These are phyloP conservation scores for Phytophthora sp. DNA, from an alignment of 352 stramenopile genomes.

Conservation along the genomic window DNA sequence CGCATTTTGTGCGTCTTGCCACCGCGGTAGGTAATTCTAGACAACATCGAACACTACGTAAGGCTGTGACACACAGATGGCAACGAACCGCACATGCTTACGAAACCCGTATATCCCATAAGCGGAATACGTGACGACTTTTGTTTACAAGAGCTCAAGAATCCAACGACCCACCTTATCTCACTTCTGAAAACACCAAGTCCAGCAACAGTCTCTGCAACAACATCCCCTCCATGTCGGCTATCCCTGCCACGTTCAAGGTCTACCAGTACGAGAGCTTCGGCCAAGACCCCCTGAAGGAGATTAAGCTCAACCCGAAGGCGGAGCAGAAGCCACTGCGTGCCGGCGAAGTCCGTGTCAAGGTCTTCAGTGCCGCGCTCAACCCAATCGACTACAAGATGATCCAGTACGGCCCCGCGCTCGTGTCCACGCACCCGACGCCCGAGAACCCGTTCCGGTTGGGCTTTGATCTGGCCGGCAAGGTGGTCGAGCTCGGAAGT, in stretches of 20 bases:
- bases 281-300: constrained; percentile 29
- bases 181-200: too few relatives aligned
- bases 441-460: constrained; percentile 31
- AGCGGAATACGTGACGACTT: too few relatives aligned
- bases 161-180: too few relatives aligned
- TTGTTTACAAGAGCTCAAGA: too few relatives aligned
- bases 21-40: too few relatives aligned
- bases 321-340: constrained; percentile 23
- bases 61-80: too few relatives aligned
- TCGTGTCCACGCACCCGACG: constrained; percentile 21
- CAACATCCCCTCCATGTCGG: too few relatives aligned
- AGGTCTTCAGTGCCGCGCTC: constrained; percentile 35
- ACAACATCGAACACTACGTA: too few relatives aligned
- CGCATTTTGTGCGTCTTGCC: too few relatives aligned
- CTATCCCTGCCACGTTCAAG: constrained; percentile 24
- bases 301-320: constrained; percentile 30
- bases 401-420: constrained; percentile 3
- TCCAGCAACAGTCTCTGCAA: too few relatives aligned
- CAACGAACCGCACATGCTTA: too few relatives aligned
- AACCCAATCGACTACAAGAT: constrained; percentile 33
- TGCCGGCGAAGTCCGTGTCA: constrained; percentile 34
- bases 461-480: constrained; percentile 43
- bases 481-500: constrained; percentile 35
- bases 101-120: too few relatives aligned
- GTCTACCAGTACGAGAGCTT: constrained; percentile 41